Base-by-base conservation (phyloP, 306 rosid species). In the Lathyrus sativus region DNA sequence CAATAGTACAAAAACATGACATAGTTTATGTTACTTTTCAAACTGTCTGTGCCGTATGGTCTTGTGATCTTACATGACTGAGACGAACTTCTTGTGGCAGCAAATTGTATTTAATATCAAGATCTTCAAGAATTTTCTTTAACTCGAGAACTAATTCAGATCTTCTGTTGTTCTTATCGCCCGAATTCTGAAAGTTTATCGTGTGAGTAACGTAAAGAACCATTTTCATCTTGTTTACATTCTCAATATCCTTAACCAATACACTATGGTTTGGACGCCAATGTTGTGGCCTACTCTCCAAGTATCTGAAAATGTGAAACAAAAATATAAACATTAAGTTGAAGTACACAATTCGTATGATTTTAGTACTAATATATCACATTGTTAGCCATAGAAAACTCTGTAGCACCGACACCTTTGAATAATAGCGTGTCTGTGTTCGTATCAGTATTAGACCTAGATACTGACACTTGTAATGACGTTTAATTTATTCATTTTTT, bases 141-240 rank as follows among this genome's bases (percentile, higher is more conserved):
- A 93, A 63, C 82, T 93, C 96, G 18, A 90, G 48, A 15, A 93
- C 77, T n/a, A 93, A 76, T 0, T 90, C 95, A 1, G 98, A 83
- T 79, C 91, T 87, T 35, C 96, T 74, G 67, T 67, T 82, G 78
- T 10, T 84, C 83, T 45, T 90, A 17, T 88, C 96, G 0, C 76
- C 84, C 2, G 65, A 76, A 66, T 93, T 90, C 57, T 90, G 97
- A 73, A 93, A 93, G 76, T 90, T 93, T 39, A 90, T 90, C 75
- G 98, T 90, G 78, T 88, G 98, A 38, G 75, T 83, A 11, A 90
- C 71, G 22, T 48, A 63, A 0, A 85, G 67, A 42, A 5, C 88
- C 77, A 90, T 85, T 72, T 76, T 78, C 86, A 93, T 82, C 83
- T 81, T 90, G 90, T 85, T 77, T 17, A 86, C 80, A 33, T 93